Percentiles rank a stretch among this genome's conserved stretches.
Evolutionary conservation across 352 stramenopile genomes (phyloP).

Genomic region (Globisporangium middletonii): DNA sequence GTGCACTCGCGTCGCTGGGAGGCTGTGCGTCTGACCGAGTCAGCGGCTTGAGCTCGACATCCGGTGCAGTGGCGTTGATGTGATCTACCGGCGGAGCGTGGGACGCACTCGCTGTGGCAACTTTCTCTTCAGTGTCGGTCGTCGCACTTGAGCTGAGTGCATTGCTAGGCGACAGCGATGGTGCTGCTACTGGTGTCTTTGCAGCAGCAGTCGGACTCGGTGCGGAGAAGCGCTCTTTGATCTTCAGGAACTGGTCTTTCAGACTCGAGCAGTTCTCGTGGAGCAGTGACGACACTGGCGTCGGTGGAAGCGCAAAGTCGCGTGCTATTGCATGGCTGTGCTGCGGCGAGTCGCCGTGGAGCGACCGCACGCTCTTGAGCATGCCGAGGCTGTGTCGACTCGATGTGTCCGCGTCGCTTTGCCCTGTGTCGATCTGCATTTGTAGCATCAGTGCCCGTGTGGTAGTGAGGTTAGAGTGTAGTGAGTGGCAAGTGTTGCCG

Average conservation of each 20-base stretch:
- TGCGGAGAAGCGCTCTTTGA: conserved; percentile 67
- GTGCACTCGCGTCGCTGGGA: conserved; percentile 10
- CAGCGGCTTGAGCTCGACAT: neutral
- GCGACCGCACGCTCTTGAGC: conserved; percentile 23
- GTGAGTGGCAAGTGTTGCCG: neutral
- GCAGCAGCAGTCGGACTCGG: conserved; percentile 9
- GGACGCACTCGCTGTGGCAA: too few species aligned
- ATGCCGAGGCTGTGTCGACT: conserved; percentile 11
- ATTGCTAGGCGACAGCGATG: neutral
- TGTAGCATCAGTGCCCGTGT: too few species aligned
- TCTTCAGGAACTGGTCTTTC: conserved; percentile 77
- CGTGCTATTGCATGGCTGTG: conserved; percentile 36
- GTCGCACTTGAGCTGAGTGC: neutral
- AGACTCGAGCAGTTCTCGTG: conserved; percentile 70
- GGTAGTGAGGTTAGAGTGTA: neutral
- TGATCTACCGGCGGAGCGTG: too few species aligned
- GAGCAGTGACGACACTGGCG: conserved; percentile 28
- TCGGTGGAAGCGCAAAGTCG: conserved; percentile 50
- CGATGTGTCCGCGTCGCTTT: conserved; percentile 1
- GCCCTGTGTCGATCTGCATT: too few species aligned
- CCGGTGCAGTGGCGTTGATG: too few species aligned
- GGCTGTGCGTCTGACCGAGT: neutral
- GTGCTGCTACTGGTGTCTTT: conserved; percentile 11
- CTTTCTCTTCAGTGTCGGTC: neutral
- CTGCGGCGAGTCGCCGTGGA: conserved; percentile 18